Evolutionary conservation across 192 early-diverging fungal species (phyloP).

Genomic region (Coemansia aciculifera): DNA sequence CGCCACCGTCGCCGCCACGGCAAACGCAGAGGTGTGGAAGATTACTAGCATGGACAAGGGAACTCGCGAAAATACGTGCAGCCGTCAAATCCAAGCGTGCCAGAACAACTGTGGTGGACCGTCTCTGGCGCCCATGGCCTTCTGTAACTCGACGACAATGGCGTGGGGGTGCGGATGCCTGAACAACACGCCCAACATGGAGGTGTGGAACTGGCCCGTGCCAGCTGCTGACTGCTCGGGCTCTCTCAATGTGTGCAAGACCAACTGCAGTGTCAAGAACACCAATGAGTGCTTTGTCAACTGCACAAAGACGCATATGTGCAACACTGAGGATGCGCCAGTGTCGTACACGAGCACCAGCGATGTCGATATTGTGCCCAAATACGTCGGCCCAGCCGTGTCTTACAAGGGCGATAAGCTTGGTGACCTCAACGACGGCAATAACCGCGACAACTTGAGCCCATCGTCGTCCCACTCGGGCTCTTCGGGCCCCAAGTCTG

Average conservation of each 20-base stretch:
- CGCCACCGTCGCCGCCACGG: constrained; percentile 20
- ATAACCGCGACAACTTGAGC: constrained; percentile 29
- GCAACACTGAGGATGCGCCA: constrained; percentile 53
- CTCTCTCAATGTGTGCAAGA: constrained; percentile 29
- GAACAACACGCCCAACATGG: constrained; percentile 47
- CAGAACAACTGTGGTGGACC: constrained; percentile 55
- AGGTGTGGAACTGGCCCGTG: constrained; percentile 54
- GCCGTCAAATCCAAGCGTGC: constrained; percentile 48
- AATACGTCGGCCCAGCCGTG: constrained; percentile 50
- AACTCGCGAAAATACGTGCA: constrained; percentile 43
- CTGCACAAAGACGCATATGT: constrained; percentile 45
- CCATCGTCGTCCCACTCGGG: not conserved
- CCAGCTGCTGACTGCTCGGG: constrained; percentile 52
- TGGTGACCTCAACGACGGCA: constrained; percentile 51
- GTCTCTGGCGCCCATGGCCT: constrained; percentile 49
- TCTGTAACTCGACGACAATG: constrained; percentile 58
- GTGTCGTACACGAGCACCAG: constrained; percentile 43
- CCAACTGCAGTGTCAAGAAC: constrained; percentile 35
- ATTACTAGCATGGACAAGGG: constrained; percentile 40
- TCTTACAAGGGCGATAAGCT: constrained; percentile 53
- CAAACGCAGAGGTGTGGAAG: constrained; percentile 37
- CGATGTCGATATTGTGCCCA: constrained; percentile 15
- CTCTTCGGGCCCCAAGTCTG: constrained; percentile 6
- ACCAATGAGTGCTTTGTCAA: constrained; percentile 33
- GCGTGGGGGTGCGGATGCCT: constrained; percentile 59